Evolutionary conservation across 1,284 basidiomycete genomes (phyloP), one percentile per base, ranked within the genome.

Genomic region (Tilletia horrida): DNA sequence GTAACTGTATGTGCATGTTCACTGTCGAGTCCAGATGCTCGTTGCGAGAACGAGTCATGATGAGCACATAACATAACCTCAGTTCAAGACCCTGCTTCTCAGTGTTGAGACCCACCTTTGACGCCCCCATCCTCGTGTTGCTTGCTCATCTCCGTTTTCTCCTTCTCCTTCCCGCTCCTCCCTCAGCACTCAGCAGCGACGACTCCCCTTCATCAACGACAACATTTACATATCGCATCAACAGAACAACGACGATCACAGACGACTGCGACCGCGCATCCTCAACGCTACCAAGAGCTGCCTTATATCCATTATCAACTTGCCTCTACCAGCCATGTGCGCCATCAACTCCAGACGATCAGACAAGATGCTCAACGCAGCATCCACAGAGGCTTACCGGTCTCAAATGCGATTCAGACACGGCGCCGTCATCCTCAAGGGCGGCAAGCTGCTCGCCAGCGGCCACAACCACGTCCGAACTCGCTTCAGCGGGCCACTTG

Each of bases 401-500:
- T 66, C 64, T 47, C 42, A 62, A 13, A 71, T 71, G 70, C 65
- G 70, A 18, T 71, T 67, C 55, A 40, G 70, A 7, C 70, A 71
- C 61, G 68, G 70, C 43, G 70, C 70, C 0, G 62, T 71, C 14
- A 68, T 71, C 25, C 67, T 59, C n/a, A 71, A 71, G 65, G 70
- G 70, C 52, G 70, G 70, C 31, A 71, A 71, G 48, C 67, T 71
- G 48, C 63, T 71, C 18, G 66, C 62, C 4, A 64, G 57, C 13
- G 70, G 70, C 0, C 68, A 71, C 59, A 71, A 71, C 52, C 70
- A 71, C 50, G 66, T 71, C 14, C 67, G 70, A 7, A 69, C 70
- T 1, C 66, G 70, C 1, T 71, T 71, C 48, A 62, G 66, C 14
- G 67, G 55, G 27, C 55, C 55, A 14, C 55, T 59, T 27, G 55